Conservation (phyloP, 2,329 filamentous ascomycete species). For the Conoideocrella luteorostrata region DNA sequence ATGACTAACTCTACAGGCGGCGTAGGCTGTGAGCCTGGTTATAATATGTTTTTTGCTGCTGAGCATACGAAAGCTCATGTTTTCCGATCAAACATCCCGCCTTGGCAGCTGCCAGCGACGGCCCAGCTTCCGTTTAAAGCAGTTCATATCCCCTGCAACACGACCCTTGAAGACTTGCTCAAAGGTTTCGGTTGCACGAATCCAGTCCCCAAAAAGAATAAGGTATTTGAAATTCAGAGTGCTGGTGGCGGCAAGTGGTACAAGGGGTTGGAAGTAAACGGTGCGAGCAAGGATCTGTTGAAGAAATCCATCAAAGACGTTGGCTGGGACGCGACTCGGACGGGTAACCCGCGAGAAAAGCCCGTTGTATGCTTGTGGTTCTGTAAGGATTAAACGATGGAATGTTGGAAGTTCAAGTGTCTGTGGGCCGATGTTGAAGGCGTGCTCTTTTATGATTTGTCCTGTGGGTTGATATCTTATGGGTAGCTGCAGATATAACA, state of each 20-base stretch:
- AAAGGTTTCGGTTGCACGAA: conserved; percentile 52
- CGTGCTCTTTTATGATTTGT: too few species aligned
- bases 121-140: conserved; percentile 40
- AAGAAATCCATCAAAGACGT: conserved; percentile 46
- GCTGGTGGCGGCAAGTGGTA: conserved; percentile 54
- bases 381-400: conserved; percentile 45
- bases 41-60: conserved; percentile 55
- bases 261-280: conserved; percentile 44
- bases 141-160: conserved; percentile 45
- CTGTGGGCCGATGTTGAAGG: neutral
- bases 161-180: conserved; percentile 50
- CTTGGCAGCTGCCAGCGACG: conserved; percentile 44
- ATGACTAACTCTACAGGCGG: conserved; percentile 53
- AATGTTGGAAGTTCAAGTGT: too few species aligned
- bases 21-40: conserved; percentile 53
- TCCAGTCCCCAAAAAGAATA: conserved; percentile 43
- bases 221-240: conserved; percentile 48
- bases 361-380: conserved; percentile 56
- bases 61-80: conserved; percentile 56
- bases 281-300: conserved; percentile 42
- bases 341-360: conserved; percentile 40
- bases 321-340: conserved; percentile 51
- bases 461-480: too few species aligned
- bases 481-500: too few species aligned
- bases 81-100: conserved; percentile 42